Percentiles rank a stretch among this genome's conserved stretches.
Evolutionary conservation across 495 filamentous ascomycete genomes (phyloP).

Genomic region (Podospora australis): DNA sequence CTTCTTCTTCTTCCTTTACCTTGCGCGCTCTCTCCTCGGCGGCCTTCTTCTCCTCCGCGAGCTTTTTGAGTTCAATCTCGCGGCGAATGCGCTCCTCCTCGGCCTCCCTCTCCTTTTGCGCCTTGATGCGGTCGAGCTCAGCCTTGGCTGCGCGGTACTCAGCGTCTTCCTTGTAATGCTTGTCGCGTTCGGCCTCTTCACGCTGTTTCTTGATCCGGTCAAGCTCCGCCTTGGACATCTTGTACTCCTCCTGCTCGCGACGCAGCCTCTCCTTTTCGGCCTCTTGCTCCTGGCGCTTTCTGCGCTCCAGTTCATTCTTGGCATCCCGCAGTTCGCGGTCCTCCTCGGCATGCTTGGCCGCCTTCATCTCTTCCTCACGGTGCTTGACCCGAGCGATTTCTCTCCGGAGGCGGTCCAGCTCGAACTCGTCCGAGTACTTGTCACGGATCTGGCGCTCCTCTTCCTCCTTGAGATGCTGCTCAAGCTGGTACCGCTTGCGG

Average conservation of each 20-base stretch:
- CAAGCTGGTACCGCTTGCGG: constrained; percentile 37
- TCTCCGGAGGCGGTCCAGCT: constrained; percentile 21
- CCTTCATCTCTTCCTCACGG: constrained; percentile 28
- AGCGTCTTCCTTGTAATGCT: constrained; percentile 36
- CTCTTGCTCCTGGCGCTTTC: constrained; percentile 33
- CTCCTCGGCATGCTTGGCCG: constrained; percentile 17
- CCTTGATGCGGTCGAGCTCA: constrained; percentile 37
- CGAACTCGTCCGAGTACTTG: constrained; percentile 24
- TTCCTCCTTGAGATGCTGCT: constrained; percentile 38
- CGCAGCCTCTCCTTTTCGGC: constrained; percentile 23
- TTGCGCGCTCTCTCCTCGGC: constrained; percentile 36
- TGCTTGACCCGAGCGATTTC: constrained; percentile 20
- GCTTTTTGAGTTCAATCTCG: constrained; percentile 51
- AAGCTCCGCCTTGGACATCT: constrained; percentile 19
- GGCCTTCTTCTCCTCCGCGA: constrained; percentile 47
- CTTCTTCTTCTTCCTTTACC: constrained; percentile 49
- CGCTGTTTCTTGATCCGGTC: constrained; percentile 25
- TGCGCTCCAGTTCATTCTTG: constrained; percentile 39
- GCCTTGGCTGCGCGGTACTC: constrained; percentile 40
- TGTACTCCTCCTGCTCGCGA: constrained; percentile 30
- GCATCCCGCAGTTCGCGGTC: constrained; percentile 27
- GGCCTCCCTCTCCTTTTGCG: constrained; percentile 39
- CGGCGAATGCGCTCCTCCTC: constrained; percentile 42
- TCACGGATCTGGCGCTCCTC: constrained; percentile 28
- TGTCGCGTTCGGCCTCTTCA: constrained; percentile 36